Evolutionary conservation across 768 basidiomycete genomes (phyloP).

Genomic region (Galerina sulciceps): DNA sequence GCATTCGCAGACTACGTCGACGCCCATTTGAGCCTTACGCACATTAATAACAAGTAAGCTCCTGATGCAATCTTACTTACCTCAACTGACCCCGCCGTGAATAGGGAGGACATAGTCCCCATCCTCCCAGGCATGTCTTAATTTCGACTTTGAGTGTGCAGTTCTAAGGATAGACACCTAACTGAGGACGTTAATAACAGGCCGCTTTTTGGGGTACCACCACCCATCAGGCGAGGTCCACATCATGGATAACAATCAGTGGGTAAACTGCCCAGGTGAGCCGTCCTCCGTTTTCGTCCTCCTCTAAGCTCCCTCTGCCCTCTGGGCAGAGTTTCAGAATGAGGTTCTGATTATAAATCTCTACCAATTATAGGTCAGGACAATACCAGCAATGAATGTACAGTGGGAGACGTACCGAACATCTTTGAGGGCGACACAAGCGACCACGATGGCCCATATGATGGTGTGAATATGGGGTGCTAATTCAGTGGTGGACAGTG

Average conservation of each 20-base stretch:
- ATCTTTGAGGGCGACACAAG: slow-evolving; percentile 40
- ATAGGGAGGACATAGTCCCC: slow-evolving; percentile 43
- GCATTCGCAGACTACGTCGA: slow-evolving; percentile 68
- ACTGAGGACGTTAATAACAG: slow-evolving; percentile 20
- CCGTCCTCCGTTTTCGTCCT: not conserved
- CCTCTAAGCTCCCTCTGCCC: not conserved
- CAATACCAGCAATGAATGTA: slow-evolving; percentile 51
- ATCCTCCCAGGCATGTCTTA: slow-evolving; percentile 39
- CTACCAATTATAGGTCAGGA: slow-evolving; percentile 9
- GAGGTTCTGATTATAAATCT: not conserved
- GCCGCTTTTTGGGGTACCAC: slow-evolving; percentile 43
- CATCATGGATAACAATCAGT: slow-evolving; percentile 50
- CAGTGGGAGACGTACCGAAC: slow-evolving; percentile 44
- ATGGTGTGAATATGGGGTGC: slow-evolving; percentile 26
- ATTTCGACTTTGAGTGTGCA: not conserved
- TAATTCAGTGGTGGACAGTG: not conserved
- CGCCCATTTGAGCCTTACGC: slow-evolving; percentile 48
- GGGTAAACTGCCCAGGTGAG: slow-evolving; percentile 60
- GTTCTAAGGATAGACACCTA: not conserved
- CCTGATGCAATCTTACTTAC: not conserved
- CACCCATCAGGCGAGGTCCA: slow-evolving; percentile 56
- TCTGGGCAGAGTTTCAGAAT: not conserved
- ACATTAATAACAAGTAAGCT: slow-evolving; percentile 60
- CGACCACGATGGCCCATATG: slow-evolving; percentile 45
- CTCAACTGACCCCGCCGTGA: not conserved